Conservation (phyloP, 2,329 filamentous ascomycete species). For the Beauveria australis region DNA sequence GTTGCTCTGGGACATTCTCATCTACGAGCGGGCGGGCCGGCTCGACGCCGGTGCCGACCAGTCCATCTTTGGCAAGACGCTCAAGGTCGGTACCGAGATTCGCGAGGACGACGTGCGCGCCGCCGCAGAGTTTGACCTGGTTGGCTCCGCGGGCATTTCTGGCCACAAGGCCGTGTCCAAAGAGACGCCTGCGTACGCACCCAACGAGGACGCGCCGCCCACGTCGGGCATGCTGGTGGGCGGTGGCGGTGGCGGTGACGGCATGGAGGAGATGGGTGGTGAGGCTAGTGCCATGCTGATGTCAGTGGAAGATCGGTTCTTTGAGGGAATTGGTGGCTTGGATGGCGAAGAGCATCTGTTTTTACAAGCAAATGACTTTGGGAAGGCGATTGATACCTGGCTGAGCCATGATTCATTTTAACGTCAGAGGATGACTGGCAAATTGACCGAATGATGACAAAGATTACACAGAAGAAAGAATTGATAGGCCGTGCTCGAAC, state of each 20-base stretch:
- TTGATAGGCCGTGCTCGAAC: too few species aligned
- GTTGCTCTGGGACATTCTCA: constrained; percentile 28
- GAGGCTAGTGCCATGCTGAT: not conserved
- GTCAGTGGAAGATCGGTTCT: constrained; percentile 15
- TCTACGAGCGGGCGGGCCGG: constrained; percentile 27
- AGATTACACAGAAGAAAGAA: not conserved
- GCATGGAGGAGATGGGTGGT: not conserved
- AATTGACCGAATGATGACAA: not conserved
- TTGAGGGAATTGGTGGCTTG: constrained; percentile 16
- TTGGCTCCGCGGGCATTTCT: constrained; percentile 30
- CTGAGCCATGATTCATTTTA: constrained; percentile 16
- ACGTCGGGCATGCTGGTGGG: not conserved
- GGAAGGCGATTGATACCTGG: constrained; percentile 28
- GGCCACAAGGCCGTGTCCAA: constrained; percentile 29
- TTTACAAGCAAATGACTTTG: constrained; percentile 27
- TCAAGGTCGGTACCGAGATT: constrained; percentile 1
- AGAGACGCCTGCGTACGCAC: constrained; percentile 26
- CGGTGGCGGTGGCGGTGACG: not conserved
- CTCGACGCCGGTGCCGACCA: constrained; percentile 15
- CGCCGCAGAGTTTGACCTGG: constrained; percentile 26
- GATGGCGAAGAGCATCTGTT: constrained; percentile 21
- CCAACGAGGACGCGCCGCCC: constrained; percentile 18
- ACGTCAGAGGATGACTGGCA: not conserved
- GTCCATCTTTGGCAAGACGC: constrained; percentile 17
- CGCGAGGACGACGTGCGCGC: constrained; percentile 10